Base-by-base conservation (phyloP, 805 yeast genomes). In the Saturnispora halmiae region DNA sequence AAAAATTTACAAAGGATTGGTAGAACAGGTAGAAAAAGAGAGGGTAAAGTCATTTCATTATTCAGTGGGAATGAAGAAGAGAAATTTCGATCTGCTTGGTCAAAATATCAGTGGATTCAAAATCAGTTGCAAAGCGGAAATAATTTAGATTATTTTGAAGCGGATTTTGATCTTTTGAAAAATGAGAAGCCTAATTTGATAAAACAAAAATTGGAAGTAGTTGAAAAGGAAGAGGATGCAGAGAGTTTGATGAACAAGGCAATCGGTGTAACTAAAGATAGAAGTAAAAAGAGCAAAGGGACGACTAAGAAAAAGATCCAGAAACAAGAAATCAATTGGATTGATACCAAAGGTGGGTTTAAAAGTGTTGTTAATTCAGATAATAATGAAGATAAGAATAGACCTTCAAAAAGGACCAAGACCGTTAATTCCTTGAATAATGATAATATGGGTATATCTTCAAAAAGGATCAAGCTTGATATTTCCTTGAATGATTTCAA, bases 1-100 rank as follows among this genome's bases (percentile, higher is more conserved):
- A 84, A 94, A 44, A 87, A 83, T 51, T 73, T 92, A 31, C 99
- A 92, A 58, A 66, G 99, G 51, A 86, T 92, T 94, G 99, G 99
- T 21, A 76, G 99, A 63, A 92, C 99, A 0, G 99, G 98, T 15
- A 79, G 99, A 62, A 85, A 86, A 55, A 67, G 96, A 51, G 86
- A 83, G 51, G 99, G 99, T 31, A 73, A 72, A 44, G 83, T 92
- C 2, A 63, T 85, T 4, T 60, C 88, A 28, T 60, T 92, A 4
- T 75, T 90, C 52, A 75, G 95, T 7, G 72, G 81, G 10, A 76
- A 76, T 47, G 99, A 92, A 59, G 75, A 80, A 41, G 53, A 62
- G 5, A 94, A 90, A 54, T 84, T 85, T 55, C 83, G 82, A 34
- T 75, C 79, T 49, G 88, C 97, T 0, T 77, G 85, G 82, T 80